A percentile compares a stretch with the other conserved stretches of the same genome.
phyloP scores from a whole-genome alignment of 805 yeast species.

The Helenozyma rhizophorensis region DNA sequence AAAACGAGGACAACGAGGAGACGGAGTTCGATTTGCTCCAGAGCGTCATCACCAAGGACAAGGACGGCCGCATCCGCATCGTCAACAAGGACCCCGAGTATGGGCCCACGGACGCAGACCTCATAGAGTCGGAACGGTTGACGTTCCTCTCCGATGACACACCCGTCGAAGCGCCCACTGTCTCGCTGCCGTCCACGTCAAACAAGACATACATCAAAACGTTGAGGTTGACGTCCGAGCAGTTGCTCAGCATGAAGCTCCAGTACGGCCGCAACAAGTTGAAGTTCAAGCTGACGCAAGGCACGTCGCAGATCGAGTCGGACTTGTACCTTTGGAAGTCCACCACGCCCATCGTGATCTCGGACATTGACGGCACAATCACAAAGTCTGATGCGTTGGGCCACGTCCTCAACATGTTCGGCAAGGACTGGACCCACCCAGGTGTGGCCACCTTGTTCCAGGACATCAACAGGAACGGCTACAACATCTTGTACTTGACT shows the following conservation, averaged over 20 bases:
- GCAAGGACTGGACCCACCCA: slow-evolving; percentile 96
- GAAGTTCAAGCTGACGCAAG: slow-evolving; percentile 75
- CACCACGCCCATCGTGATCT: slow-evolving; percentile 84
- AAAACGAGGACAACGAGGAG: slow-evolving; percentile 12
- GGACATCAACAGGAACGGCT: slow-evolving; percentile 86
- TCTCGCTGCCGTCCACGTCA: not conserved
- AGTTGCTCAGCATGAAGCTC: slow-evolving; percentile 67
- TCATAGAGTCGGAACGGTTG: slow-evolving; percentile 4
- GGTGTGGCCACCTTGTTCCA: slow-evolving; percentile 90
- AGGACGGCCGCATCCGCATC: slow-evolving; percentile 65
- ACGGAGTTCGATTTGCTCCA: slow-evolving; percentile 31
- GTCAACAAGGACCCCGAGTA: slow-evolving; percentile 19
- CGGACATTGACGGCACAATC: slow-evolving; percentile 97
- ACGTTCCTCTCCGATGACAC: slow-evolving; percentile 7
- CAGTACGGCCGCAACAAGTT: slow-evolving; percentile 76
- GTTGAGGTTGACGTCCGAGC: slow-evolving; percentile 85
- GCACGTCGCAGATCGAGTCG: slow-evolving; percentile 71
- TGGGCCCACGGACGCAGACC: slow-evolving; percentile 4
- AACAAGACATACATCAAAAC: slow-evolving; percentile 69
- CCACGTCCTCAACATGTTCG: slow-evolving; percentile 88
- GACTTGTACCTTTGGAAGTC: slow-evolving; percentile 80
- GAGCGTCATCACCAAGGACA: slow-evolving; percentile 47
- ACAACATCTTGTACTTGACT: slow-evolving; percentile 88
- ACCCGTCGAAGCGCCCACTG: slow-evolving; percentile 1
- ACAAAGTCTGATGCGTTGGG: slow-evolving; percentile 98